A percentile compares a stretch with the other conserved stretches of the same genome.
Conservation (phyloP, 192 early-diverging fungal genomes). For the Entophlyctis helioformis region DNA sequence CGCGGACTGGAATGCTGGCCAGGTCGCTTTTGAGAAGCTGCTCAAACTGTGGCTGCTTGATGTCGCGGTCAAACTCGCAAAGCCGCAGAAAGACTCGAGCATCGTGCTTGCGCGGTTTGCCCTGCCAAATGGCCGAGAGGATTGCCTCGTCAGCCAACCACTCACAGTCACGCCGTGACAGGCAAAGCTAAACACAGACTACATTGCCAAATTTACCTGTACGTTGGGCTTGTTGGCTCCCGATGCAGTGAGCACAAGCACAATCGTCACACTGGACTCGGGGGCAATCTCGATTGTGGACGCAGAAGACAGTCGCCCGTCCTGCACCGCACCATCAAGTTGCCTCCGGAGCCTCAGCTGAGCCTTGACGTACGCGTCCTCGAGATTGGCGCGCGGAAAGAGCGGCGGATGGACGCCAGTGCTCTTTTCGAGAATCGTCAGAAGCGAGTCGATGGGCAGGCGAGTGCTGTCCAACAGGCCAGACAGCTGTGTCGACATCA, state of each 20-base stretch:
- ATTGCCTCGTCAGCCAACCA: too few relatives aligned
- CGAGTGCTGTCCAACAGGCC: not conserved
- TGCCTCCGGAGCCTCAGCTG: constrained; percentile 57
- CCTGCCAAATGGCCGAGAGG: too few relatives aligned
- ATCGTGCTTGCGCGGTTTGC: constrained; percentile 66
- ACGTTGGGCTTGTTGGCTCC: constrained; percentile 42
- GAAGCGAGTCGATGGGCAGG: constrained; percentile 41
- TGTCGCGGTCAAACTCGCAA: constrained; percentile 74
- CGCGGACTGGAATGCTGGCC: constrained; percentile 67
- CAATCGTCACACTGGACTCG: constrained; percentile 49
- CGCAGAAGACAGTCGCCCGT: constrained; percentile 52
- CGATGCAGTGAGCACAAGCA: constrained; percentile 62
- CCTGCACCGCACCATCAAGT: constrained; percentile 58
- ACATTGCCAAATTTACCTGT: constrained; percentile 43
- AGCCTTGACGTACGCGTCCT: constrained; percentile 64
- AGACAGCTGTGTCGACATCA: not conserved
- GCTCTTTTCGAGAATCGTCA: constrained; percentile 50
- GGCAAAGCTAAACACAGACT: too few relatives aligned
- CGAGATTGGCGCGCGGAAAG: constrained; percentile 54
- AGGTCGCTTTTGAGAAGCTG: constrained; percentile 45
- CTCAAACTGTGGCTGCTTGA: constrained; percentile 72
- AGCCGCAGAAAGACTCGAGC: constrained; percentile 73
- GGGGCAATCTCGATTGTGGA: constrained; percentile 52
- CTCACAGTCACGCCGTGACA: too few relatives aligned
- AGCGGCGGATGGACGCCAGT: constrained; percentile 45